Evolutionary conservation across 1,284 basidiomycete genomes (phyloP), one percentile per base, ranked within the genome.

Genomic region (Mrakiaceae sp.): DNA sequence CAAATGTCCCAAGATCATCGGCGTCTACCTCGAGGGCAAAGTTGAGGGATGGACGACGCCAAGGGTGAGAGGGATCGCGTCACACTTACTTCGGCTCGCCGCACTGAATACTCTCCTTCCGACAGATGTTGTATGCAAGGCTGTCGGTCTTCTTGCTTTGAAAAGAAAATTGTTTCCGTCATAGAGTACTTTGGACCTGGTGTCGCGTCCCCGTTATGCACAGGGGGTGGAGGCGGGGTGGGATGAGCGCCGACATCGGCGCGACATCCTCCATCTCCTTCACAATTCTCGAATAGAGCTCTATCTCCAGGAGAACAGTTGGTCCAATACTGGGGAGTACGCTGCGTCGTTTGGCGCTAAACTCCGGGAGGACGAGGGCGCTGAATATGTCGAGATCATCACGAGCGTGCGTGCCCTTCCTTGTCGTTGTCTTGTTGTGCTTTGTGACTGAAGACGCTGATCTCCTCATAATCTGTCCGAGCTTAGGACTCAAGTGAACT

Each of bases 181-280:
- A 90, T 97, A 70, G 94, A 96, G 77, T 97, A 96, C 82, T 86
- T 81, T 71, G 93, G 93, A 70, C 78, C 90, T 71, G 95, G 95
- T 83, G 89, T 98, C 72, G 88, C 95, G 76, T 90, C 90, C 46
- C 84, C 98, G 70, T 97, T 93, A 59, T 92, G 89, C 84, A 98
- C 95, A 58, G 96, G 95, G 12, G 42, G 56, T 52, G 60, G 49
- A 16, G 63, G 60, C 60, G 93, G 95, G 72, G 95, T 79, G 98
- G 98, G 86, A 98, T 98, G 95, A 96, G 96, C 83, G 96, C 96
- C 74, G 95, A 98, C 80, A 98, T 98, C 73, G 95, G 96, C 77
- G 95, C 95, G 60, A 98, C 95, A 53, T 98, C 96, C 62, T 98
- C 95, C 16, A 79, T 98, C 72, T 98, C 98, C 96, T 96, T 72